Evolutionary conservation across 2,329 filamentous ascomycete species (phyloP), one percentile per base, ranked within the genome.

Genomic region (Xenosphaeropsis pyriputrescens): DNA sequence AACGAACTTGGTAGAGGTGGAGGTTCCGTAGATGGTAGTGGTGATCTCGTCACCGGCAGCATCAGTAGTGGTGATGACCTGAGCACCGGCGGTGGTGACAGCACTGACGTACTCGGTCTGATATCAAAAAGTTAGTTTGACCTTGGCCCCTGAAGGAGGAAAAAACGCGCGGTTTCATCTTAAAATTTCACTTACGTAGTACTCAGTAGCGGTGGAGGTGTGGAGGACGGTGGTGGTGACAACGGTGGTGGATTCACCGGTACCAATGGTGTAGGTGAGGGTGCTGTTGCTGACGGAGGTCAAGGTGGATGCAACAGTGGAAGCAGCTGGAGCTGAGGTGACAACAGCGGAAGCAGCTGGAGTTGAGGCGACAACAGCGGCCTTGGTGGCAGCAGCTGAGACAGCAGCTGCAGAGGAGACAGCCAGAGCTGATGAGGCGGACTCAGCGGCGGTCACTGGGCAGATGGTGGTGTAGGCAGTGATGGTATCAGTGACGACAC

Each of bases 381-480:
- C 34, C n/a, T n/a, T n/a, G 9, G 43, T 41, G 37, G 39, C 41
- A 17, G 47, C n/a, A 6, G 37, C 33, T 31, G 41, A 36, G 7
- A 40, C 26, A 9, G 43, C 41, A 35, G 39, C 41, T 22, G 47
- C 45, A 32, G 64, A 50, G 45, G 65, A 40, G 26, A 60, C 56
- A 22, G 60, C 58, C 18, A 61, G 59, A 54, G 64, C 60, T 42
- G 52, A 52, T 35, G 48, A 49, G 12, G 22, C 22, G 19, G 58
- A 61, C 30, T 40, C 39, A 29, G 51, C 50, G 34, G 62, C 60
- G 19, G 56, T 44, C 41, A 67, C 57, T 44, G 66, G 64, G 59
- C 65, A 68, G 47, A 68, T 56, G 43, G 69, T 68, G 50, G 66
- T 67, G 45, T 61, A 50, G 40, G 65, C 53, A 37, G 60, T 46